phyloP scores from a whole-genome alignment of 352 stramenopile genomes.

The Globisporangium polare region DNA sequence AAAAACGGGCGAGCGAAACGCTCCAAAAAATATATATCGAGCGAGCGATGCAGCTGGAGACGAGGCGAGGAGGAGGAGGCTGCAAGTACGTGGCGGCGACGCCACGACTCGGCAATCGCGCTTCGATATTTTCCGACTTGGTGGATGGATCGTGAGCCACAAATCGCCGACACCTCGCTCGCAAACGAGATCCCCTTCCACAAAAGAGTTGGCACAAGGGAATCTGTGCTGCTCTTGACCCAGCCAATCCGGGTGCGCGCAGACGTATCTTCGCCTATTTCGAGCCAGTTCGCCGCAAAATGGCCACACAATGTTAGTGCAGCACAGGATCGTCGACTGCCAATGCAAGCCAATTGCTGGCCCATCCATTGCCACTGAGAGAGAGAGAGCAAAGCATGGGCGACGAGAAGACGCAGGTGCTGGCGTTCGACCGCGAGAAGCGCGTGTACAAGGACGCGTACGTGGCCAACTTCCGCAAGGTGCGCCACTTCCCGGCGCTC shows the following conservation, averaged over 20 bases:
- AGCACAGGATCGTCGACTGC: not conserved
- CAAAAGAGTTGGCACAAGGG: too few relatives aligned
- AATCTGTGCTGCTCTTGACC: not conserved
- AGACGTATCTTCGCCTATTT: constrained; percentile 15
- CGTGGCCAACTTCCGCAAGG: constrained; percentile 61
- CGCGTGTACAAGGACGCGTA: constrained; percentile 75
- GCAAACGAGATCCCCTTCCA: too few relatives aligned
- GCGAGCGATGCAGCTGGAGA: not conserved
- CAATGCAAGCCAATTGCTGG: not conserved
- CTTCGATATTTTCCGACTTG: constrained; percentile 13
- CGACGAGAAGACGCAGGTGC: constrained; percentile 40
- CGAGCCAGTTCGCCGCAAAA: constrained; percentile 5
- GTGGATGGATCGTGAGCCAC: not conserved
- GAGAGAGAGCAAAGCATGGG: not conserved
- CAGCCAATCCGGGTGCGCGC: constrained; percentile 6
- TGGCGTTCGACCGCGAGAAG: constrained; percentile 72
- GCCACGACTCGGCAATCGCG: not conserved
- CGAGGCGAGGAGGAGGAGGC: too few relatives aligned
- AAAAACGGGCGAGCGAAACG: constrained; percentile 7
- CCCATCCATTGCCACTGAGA: not conserved
- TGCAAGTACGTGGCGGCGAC: not conserved
- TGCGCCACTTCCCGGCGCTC: constrained; percentile 73
- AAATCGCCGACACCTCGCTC: not conserved
- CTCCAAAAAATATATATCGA: constrained; percentile 15
- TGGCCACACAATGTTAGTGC: not conserved